Percentiles rank a stretch among this genome's conserved stretches.
phyloP scores from a whole-genome alignment of 352 stramenopile genomes.

The Globisporangium parvum region DNA sequence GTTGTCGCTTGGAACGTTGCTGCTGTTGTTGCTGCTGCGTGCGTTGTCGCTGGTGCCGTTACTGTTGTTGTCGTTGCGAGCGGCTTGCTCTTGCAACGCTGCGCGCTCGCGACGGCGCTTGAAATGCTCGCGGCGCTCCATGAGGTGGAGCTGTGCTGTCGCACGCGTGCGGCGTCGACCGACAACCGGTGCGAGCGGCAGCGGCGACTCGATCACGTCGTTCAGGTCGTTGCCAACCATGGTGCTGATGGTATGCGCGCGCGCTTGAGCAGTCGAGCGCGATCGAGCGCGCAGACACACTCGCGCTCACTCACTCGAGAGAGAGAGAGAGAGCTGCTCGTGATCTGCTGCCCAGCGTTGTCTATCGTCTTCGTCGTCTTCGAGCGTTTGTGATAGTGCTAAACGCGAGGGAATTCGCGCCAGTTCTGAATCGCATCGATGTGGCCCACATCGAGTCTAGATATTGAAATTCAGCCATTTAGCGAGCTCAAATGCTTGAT shows the following conservation, averaged over 20 bases:
- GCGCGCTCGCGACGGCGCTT: constrained; percentile 23
- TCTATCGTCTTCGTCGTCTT: too few species aligned
- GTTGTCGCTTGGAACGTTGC: not conserved
- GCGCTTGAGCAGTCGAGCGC: too few species aligned
- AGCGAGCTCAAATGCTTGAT: too few species aligned
- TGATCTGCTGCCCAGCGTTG: too few species aligned
- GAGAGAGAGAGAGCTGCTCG: too few species aligned
- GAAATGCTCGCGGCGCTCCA: constrained; percentile 19
- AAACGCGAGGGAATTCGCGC: too few species aligned
- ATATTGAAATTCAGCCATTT: too few species aligned
- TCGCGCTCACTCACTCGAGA: too few species aligned
- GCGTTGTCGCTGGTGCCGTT: constrained; percentile 2
- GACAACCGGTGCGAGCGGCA: constrained; percentile 6
- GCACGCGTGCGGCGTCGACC: constrained; percentile 26
- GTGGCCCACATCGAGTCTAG: too few species aligned
- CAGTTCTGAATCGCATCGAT: too few species aligned
- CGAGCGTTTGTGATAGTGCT: too few species aligned
- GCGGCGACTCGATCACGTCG: constrained; percentile 1
- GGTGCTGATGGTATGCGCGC: not conserved
- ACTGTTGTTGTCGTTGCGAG: not conserved
- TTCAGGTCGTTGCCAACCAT: not conserved
- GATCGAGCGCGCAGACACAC: too few species aligned
- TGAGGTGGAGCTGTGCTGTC: constrained; percentile 20
- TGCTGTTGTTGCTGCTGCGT: not conserved
- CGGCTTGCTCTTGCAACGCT: not conserved